A percentile compares a stretch with the other conserved stretches of the same genome.
phyloP scores from a whole-genome alignment of 2,329 filamentous ascomycete genomes.

The Phoma sp. region DNA sequence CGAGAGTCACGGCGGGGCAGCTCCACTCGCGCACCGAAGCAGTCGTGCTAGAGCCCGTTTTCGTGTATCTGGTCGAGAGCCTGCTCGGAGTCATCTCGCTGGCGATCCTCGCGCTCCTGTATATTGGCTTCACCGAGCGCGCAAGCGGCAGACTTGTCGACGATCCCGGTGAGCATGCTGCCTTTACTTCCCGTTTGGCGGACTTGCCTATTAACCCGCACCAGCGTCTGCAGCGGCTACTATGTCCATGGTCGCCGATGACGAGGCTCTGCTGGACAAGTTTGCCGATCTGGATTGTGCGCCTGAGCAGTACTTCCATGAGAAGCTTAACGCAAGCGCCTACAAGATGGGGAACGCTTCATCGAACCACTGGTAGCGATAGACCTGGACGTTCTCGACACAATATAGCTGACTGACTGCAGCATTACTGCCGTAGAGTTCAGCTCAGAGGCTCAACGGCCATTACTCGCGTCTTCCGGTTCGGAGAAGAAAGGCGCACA shows the following conservation, averaged over 20 bases:
- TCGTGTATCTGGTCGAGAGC: constrained; percentile 44
- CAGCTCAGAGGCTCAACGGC: not conserved
- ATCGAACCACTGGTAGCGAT: not conserved
- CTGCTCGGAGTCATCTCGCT: constrained; percentile 36
- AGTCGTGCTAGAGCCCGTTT: constrained; percentile 44
- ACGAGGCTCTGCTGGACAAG: constrained; percentile 18
- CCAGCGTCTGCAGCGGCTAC: constrained; percentile 39
- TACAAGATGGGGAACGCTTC: constrained; percentile 18
- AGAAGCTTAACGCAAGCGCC: constrained; percentile 12
- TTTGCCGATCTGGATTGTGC: constrained; percentile 30
- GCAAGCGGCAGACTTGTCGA: not conserved
- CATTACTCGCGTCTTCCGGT: not conserved
- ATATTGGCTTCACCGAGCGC: not conserved
- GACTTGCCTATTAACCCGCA: not conserved
- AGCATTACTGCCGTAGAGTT: not conserved
- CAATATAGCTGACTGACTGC: not conserved
- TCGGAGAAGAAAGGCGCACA: not conserved
- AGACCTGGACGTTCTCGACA: not conserved
- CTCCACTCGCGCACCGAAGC: constrained; percentile 33
- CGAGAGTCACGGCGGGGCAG: constrained; percentile 16
- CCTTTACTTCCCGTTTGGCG: not conserved
- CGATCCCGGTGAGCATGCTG: constrained; percentile 1
- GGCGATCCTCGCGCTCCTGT: constrained; percentile 27
- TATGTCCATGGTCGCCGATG: constrained; percentile 40
- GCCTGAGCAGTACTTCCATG: constrained; percentile 18